Evolutionary conservation across 164 flowering plant genomes (phyloP).

Genomic region (Cinnamomum chago): DNA sequence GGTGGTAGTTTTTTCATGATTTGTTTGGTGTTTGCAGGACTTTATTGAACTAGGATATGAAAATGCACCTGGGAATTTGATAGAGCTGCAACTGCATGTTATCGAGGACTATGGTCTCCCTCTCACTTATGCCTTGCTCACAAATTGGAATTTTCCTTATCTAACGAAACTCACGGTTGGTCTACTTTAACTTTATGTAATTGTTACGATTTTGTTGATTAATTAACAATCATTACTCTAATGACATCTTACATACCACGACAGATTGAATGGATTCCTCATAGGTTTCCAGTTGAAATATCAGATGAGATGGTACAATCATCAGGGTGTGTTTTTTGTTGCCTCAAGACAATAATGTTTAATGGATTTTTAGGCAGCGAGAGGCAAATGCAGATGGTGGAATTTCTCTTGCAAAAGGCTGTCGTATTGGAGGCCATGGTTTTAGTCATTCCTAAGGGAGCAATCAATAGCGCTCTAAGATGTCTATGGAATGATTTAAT

Average conservation of each 20-base stretch:
- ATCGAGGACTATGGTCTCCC: not conserved
- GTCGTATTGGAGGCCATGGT: slow-evolving; percentile 5
- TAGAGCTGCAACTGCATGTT: not conserved
- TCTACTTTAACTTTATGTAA: not conserved
- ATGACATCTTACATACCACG: too few relatives aligned
- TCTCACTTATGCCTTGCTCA: not conserved
- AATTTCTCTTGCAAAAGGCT: slow-evolving; percentile 10
- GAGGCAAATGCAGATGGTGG: slow-evolving; percentile 7
- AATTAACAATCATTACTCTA: not conserved
- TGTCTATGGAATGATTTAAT: too few relatives aligned
- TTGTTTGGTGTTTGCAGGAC: not conserved
- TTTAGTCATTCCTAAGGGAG: slow-evolving; percentile 10
- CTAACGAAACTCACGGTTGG: not conserved
- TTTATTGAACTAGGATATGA: not conserved
- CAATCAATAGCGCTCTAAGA: too few relatives aligned
- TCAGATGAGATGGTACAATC: not conserved
- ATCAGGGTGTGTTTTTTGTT: not conserved
- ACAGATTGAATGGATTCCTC: not conserved
- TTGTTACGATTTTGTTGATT: too few relatives aligned
- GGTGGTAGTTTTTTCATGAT: not conserved
- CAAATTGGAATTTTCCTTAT: not conserved
- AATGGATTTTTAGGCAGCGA: slow-evolving; percentile 4
- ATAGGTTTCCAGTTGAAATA: not conserved
- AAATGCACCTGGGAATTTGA: not conserved
- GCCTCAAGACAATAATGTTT: slow-evolving; percentile 9